A percentile compares a stretch with the other conserved stretches of the same genome.
These are phyloP conservation scores for Magnusiomyces clavatus DNA, from an alignment of 1,139 yeast species.

Conservation along the genomic window DNA sequence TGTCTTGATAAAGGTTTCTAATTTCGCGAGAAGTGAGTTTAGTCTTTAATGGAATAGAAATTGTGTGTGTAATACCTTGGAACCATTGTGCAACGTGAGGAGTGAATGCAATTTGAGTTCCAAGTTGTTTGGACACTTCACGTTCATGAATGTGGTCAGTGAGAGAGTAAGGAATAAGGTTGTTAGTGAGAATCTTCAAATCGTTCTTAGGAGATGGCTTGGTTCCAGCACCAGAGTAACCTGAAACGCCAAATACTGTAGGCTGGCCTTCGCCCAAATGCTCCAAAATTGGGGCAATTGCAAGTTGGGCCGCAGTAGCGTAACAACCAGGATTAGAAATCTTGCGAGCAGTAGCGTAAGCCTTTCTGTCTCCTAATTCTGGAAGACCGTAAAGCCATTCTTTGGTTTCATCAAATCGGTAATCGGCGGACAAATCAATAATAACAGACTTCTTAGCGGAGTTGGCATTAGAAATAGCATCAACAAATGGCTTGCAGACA, in stretches of 20 bases:
- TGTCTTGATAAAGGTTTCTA: slow-evolving; percentile 77
- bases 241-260: slow-evolving; percentile 87
- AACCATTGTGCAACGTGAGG: slow-evolving; percentile 99
- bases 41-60: slow-evolving; percentile 76
- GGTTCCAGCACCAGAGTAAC: slow-evolving; percentile 98
- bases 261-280: slow-evolving; percentile 55
- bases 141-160: slow-evolving; percentile 96
- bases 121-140: slow-evolving; percentile 78
- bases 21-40: slow-evolving; percentile 74
- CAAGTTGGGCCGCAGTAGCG: slow-evolving; percentile 94
- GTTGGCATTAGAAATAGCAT: slow-evolving; percentile 68
- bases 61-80: slow-evolving; percentile 93
- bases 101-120: slow-evolving; percentile 73
- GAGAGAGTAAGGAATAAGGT: slow-evolving; percentile 88
- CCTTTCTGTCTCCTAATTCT: slow-evolving; percentile 50
- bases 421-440: slow-evolving; percentile 91
- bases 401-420: slow-evolving; percentile 80
- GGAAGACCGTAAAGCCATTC: slow-evolving; percentile 96
- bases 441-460: slow-evolving; percentile 56
- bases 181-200: slow-evolving; percentile 59
- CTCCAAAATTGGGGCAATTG: slow-evolving; percentile 73
- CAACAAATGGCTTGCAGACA: slow-evolving; percentile 94
- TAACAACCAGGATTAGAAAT: slow-evolving; percentile 98
- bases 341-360: slow-evolving; percentile 65
- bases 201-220: slow-evolving; percentile 97